phyloP scores from a whole-genome alignment of 106 monocot genomes.

The Xerophyta viscosa region DNA sequence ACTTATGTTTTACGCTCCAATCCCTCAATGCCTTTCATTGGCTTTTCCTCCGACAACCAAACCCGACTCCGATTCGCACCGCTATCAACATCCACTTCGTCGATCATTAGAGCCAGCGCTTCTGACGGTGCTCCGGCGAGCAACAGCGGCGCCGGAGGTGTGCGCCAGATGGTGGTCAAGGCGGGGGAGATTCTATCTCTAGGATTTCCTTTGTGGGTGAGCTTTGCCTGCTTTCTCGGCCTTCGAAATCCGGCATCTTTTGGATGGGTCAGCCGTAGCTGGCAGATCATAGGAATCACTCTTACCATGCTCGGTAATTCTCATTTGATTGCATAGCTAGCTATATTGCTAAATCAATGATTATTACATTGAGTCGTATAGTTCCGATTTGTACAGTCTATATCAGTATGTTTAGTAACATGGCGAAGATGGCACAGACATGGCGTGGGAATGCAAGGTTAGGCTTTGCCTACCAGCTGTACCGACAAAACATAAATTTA shows the following conservation, averaged over 20 bases:
- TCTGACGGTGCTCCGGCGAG: not conserved
- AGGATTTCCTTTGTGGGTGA: conserved; percentile 82
- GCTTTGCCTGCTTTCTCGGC: conserved; percentile 47
- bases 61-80: no score
- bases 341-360: no score
- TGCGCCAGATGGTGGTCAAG: conserved; percentile 21
- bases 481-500: no score
- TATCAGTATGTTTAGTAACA: no score
- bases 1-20: no score
- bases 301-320: conserved; percentile 76
- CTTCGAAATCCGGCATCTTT: conserved; percentile 51
- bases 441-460: no score
- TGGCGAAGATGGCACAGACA: no score
- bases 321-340: not conserved
- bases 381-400: no score
- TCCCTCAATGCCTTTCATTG: not conserved
- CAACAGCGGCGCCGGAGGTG: not conserved
- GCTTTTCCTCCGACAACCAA: not conserved
- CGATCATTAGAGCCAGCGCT: no score
- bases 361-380: no score
- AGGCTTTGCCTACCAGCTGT: no score
- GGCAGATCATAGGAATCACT: conserved; percentile 77
- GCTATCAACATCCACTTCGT: no score
- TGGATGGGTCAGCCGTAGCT: conserved; percentile 39
- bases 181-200: conserved; percentile 58